These are phyloP conservation scores for Melanopsichium pennsylvanicum DNA, from an alignment of 1,284 basidiomycete genomes.

Conservation along the genomic window DNA sequence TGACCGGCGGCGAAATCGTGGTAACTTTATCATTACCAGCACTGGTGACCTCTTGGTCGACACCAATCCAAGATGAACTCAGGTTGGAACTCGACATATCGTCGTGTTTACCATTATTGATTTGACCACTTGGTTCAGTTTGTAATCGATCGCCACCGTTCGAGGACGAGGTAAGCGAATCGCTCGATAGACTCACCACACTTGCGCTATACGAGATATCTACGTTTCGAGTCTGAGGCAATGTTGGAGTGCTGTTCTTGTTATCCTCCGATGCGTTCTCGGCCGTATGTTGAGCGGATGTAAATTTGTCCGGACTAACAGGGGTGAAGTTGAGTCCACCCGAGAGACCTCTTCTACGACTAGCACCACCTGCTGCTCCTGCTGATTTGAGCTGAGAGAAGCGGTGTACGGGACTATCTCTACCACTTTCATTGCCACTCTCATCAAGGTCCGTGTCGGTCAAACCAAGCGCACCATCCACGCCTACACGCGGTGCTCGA, in stretches of 20 bases:
- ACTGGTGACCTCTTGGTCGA: constrained; percentile 21
- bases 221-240: not conserved
- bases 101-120: not conserved
- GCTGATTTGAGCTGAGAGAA: constrained; percentile 11
- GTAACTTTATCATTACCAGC: no score
- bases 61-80: constrained; percentile 46
- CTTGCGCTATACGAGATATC: constrained; percentile 16
- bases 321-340: constrained; percentile 45
- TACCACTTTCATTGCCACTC: constrained; percentile 52
- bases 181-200: constrained; percentile 29
- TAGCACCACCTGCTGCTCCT: no score
- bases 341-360: constrained; percentile 19
- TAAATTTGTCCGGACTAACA: constrained; percentile 10
- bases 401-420: constrained; percentile 30
- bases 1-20: not conserved
- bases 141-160: constrained; percentile 4
- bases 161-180: constrained; percentile 10
- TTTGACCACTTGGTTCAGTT: not conserved
- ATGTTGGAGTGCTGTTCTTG: not conserved
- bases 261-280: no score
- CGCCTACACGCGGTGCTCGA: constrained; percentile 41
- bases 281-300: no score
- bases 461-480: constrained; percentile 52
- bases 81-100: constrained; percentile 17
- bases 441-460: constrained; percentile 52